Percentiles rank a stretch among this genome's conserved stretches.
Conservation (phyloP, 192 early-diverging fungal genomes). For the Coemansia erecta region DNA sequence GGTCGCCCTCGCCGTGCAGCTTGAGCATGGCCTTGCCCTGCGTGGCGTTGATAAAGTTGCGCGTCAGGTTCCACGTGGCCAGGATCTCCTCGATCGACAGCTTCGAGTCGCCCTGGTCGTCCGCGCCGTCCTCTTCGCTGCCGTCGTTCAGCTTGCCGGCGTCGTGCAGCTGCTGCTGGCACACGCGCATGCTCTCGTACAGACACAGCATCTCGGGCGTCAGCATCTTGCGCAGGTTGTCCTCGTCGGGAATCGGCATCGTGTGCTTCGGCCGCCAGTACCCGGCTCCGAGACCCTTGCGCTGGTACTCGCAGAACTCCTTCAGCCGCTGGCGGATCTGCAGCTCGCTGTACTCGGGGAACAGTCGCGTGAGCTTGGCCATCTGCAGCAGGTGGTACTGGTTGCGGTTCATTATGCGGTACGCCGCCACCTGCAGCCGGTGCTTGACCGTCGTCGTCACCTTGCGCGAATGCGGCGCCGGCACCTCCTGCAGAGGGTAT, state of each 20-base stretch:
- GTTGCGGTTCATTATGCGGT: conserved; percentile 82
- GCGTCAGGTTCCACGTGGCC: conserved; percentile 92
- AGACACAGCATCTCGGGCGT: conserved; percentile 96
- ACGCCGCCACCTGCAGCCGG: conserved; percentile 84
- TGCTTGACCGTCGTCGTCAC: conserved; percentile 83
- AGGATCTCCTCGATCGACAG: conserved; percentile 89
- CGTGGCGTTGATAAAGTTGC: conserved; percentile 92
- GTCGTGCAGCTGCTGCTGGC: conserved; percentile 87
- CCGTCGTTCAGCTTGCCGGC: conserved; percentile 76
- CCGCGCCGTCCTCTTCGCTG: conserved; percentile 61
- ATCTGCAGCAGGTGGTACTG: conserved; percentile 72
- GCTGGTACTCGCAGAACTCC: conserved; percentile 94
- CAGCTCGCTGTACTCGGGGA: conserved; percentile 81
- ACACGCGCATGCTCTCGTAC: conserved; percentile 89
- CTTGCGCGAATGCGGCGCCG: conserved; percentile 91
- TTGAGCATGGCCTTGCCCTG: conserved; percentile 94
- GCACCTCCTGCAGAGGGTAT: conserved; percentile 91
- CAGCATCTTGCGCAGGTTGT: conserved; percentile 85
- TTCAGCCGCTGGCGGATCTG: conserved; percentile 90
- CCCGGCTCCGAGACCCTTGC: conserved; percentile 79
- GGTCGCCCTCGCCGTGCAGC: conserved; percentile 95
- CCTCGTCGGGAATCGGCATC: conserved; percentile 74
- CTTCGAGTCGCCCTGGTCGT: conserved; percentile 61
- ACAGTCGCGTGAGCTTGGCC: conserved; percentile 73
- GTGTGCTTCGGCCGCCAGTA: conserved; percentile 87